Evolutionary conservation across 345 rosid genomes (phyloP), one percentile per base, ranked within the genome.

Genomic region (Excoecaria cochinchinensis): DNA sequence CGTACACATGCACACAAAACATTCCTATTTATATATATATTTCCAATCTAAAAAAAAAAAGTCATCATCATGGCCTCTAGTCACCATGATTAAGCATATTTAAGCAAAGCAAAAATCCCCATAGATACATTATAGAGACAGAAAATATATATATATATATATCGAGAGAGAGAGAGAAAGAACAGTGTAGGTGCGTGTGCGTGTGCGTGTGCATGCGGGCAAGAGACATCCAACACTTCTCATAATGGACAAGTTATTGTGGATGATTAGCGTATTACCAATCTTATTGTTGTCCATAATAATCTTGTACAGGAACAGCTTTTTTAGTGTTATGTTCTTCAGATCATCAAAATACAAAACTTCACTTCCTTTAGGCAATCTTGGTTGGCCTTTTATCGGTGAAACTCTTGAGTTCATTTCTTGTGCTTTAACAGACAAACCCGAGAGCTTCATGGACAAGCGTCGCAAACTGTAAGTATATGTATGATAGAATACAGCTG

Each of bases 301-400:
- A 48, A 47, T 81, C 77, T 59, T 87, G 74, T 77, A 82, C 75
- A 67, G 66, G 66, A 84, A 76, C 82, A 71, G 64, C 72, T 79
- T 79, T 70, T 21, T 42, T 52, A 64, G 79, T 69, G 74, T 69
- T 58, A 73, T 74, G 72, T 51, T 66, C 22, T 65, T 68, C 31
- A 31, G 31, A 53, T 71, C 83, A 25, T 71, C 83, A 3, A 72
- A 66, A 13, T 10, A 36, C 71, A 36, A 56, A 71, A 67, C 81
- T 31, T 44, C 75, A 42, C 86, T 87, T 80, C 99, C 98, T 64
- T 77, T 74, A 3, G 99, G 99, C 63, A 82, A 83, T 73, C 85
- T 88, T 42, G 98, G 99, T 58, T 93, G 96, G 97, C 99, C 99
- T 39, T 64, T 95, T 55, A 0, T 93, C 65, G 98, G 99, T 3